Percentiles rank a stretch among this genome's conserved stretches.
Conservation (phyloP, 2,329 filamentous ascomycete species). For the Escovopsis sp. region DNA sequence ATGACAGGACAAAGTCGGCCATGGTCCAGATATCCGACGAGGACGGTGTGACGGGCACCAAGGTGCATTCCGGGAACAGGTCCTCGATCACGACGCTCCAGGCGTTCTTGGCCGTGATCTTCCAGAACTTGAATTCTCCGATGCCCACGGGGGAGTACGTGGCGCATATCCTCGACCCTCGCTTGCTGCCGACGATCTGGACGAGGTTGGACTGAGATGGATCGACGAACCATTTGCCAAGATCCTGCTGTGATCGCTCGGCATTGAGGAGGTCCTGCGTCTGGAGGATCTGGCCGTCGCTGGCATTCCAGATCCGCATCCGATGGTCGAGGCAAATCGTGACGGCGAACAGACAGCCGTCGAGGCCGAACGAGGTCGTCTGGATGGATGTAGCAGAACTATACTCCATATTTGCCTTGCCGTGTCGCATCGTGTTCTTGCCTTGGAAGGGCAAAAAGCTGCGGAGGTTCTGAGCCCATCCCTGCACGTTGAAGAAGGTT, state of each 20-base stretch:
- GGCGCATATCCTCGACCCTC: constrained; percentile 44
- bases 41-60: constrained; percentile 55
- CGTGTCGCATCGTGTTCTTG: constrained; percentile 46
- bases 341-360: constrained; percentile 43
- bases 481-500: constrained; percentile 56
- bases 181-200: constrained; percentile 46
- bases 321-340: constrained; percentile 82
- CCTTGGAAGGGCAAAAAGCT: constrained; percentile 53
- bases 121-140: constrained; percentile 92
- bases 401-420: constrained; percentile 48
- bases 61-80: constrained; percentile 42
- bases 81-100: constrained; percentile 53
- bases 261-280: constrained; percentile 65
- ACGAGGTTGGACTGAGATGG: constrained; percentile 65
- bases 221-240: constrained; percentile 61
- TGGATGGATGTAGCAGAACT: constrained; percentile 51
- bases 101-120: constrained; percentile 47
- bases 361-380: constrained; percentile 34
- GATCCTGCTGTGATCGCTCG: constrained; percentile 48
- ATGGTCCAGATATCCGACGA: constrained; percentile 67
- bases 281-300: constrained; percentile 61
- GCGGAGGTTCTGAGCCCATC: constrained; percentile 52
- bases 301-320: constrained; percentile 76
- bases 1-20: constrained; percentile 55
- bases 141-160: constrained; percentile 80